Percentiles rank a stretch among this genome's conserved stretches.
These are phyloP conservation scores for Raphanus sativus DNA, from an alignment of 345 rosid genomes.

Conservation along the genomic window DNA sequence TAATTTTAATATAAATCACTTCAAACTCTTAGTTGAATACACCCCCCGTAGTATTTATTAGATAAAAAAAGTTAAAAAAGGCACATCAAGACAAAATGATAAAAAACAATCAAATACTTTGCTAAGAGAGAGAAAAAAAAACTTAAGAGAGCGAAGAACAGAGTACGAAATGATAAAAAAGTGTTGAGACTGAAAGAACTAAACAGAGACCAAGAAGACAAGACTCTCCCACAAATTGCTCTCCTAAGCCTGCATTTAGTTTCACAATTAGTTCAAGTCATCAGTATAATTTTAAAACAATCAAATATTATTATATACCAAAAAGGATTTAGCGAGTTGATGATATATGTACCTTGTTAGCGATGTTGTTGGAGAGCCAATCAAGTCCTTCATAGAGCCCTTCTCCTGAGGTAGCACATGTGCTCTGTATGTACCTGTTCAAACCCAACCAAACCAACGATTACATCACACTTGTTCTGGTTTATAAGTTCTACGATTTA, in stretches of 20 bases:
- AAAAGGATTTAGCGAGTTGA: no score
- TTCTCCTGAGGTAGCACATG: slow-evolving; percentile 95
- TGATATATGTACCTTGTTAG: slow-evolving; percentile 60
- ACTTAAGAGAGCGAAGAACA: slow-evolving; percentile 11
- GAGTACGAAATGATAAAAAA: slow-evolving; percentile 18
- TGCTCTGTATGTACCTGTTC: slow-evolving; percentile 92
- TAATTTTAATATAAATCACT: no score
- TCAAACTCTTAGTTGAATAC: no score
- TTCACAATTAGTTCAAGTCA: neutral
- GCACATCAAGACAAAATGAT: no score
- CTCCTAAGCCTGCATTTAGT: slow-evolving; percentile 38
- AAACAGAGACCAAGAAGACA: slow-evolving; percentile 22
- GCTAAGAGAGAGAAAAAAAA: no score
- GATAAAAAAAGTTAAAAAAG: no score
- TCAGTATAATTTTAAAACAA: neutral
- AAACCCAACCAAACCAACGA: neutral
- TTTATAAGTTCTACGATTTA: no score
- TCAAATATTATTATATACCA: neutral
- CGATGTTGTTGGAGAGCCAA: slow-evolving; percentile 95
- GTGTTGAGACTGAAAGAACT: slow-evolving; percentile 16
- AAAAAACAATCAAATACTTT: no score
- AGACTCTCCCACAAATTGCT: slow-evolving; percentile 17
- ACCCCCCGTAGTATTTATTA: no score
- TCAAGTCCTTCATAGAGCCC: slow-evolving; percentile 91
- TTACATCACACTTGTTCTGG: neutral